Base-by-base conservation (phyloP, 805 yeast genomes). In the Ogataea kodamae region DNA sequence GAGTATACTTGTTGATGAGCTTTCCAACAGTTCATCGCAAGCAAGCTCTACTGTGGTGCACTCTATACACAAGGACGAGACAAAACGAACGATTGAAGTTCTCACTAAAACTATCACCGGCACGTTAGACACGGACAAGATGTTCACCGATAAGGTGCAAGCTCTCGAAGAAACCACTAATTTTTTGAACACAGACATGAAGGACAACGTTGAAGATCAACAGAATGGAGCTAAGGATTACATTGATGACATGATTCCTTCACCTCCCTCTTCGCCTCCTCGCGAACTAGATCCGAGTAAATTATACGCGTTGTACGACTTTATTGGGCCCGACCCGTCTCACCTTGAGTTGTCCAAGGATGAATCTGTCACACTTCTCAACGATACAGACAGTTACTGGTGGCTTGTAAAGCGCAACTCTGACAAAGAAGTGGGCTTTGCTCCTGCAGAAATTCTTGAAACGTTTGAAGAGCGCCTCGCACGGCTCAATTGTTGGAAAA, bases 381-480 rank as follows among this genome's bases (percentile, higher is more conserved):
- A 87, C 53, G 98, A 92, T 53, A 79, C 83, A 30, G 96, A 92
- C 60, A 74, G 85, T 41, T 92, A 92, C 61, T 92, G 98, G 98
- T 92, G 98, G 97, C 66, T 90, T 8, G 90, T 92, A 18, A 57
- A 65, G 18, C 69, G 72, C 38, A 37, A 64, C 28, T 52, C 58
- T 9, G 64, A 61, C 40, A 42, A 39, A 8, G 48, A 43, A 40
- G 78, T 90, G 33, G 98, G 98, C 1, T 92, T 89, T 65, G 94
- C 94, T 2, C 98, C 98, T 1, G 97, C 97, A 1, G 98, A 92
- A 57, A 77, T 92, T 38, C 64, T 92, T 22, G 98, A 92, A 59
- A 86, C 96, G 0, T 88, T 85, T 42, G 82, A 78, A 28, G 98
- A 92, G 60, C 68, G 97, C 39, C 62, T 92, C 34, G 98, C 98